Conservation (phyloP, 352 stramenopile genomes). For the Phytopythium sindhum region DNA sequence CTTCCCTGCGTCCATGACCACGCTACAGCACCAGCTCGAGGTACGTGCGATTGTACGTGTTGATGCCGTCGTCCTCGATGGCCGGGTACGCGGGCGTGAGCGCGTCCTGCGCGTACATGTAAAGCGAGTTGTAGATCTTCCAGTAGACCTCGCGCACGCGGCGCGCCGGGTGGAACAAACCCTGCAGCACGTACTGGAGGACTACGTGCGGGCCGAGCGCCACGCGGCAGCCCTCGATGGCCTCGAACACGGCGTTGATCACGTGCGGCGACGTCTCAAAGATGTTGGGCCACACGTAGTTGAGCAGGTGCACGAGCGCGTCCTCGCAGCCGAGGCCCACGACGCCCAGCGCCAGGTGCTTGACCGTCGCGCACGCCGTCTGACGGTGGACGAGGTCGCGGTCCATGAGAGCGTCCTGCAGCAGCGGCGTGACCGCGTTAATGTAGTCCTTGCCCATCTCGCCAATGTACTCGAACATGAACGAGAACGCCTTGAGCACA, state of each 20-base stretch:
- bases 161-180: slow-evolving; percentile 97
- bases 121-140: slow-evolving; percentile 99
- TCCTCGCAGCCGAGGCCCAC: slow-evolving; percentile 97
- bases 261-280: slow-evolving; percentile 99
- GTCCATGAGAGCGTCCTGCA: slow-evolving; percentile 99
- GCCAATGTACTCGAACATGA: slow-evolving; percentile 99
- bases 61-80: slow-evolving; percentile 94
- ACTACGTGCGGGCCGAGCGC: slow-evolving; percentile 95
- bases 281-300: slow-evolving; percentile 99
- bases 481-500: slow-evolving; percentile 98
- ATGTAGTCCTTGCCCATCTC: slow-evolving; percentile 99
- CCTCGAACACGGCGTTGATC: slow-evolving; percentile 98
- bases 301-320: slow-evolving; percentile 96
- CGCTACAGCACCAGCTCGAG: slow-evolving; percentile 86
- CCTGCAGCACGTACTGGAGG: slow-evolving; percentile 97
- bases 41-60: slow-evolving; percentile 94
- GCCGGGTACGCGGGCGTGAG: slow-evolving; percentile 97
- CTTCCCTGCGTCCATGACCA: not conserved
- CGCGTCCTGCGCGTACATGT: slow-evolving; percentile 98
- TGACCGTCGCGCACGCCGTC: slow-evolving; percentile 97
- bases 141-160: slow-evolving; percentile 99
- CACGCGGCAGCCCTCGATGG: slow-evolving; percentile 97
- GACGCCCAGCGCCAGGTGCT: slow-evolving; percentile 97
- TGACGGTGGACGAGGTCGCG: slow-evolving; percentile 98
- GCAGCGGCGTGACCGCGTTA: slow-evolving; percentile 96